Evolutionary conservation across 192 early-diverging fungal species (phyloP), one percentile per base, ranked within the genome.

Genomic region (Coemansia sp.): DNA sequence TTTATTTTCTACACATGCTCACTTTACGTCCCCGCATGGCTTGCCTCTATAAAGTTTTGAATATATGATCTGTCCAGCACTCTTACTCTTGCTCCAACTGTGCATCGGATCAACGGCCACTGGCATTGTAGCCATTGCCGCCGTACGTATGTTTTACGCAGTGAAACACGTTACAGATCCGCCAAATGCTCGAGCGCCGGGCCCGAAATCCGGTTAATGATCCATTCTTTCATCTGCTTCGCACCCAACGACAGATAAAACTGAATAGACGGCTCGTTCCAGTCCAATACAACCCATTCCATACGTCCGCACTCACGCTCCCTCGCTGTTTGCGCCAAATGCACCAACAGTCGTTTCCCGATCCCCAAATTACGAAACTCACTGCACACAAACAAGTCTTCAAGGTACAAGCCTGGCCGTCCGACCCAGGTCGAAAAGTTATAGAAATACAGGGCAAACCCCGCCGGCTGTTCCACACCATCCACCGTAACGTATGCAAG

Each of bases 241-340:
- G 93, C 93, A 22, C 90, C 89, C 48, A 93, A 69, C 16, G 73
- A 72, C 57, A 85, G 69, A 69, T 94, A 94, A 57, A 94, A 94
- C 66, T 84, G 74, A 35, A 88, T 88, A 2, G 90, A 86, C 13
- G 90, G 89, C 64, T 86, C 86, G 69, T 94, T 94, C 89, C 89
- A 96, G 58, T 93, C 89, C 27, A 96, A 59, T 9, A 92, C 92
- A 3, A 84, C 74, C 94, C 94, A 96, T 68, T 93, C 92, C 64
- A 92, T 77, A 3, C 94, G 76, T 7, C 87, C 88, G 47, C 92
- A 93, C 23, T 87, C 81, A 51, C 85, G 78, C 29, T 86, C 74
- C 19, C 65, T 80, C 1, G 90, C 90, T 10, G 88, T 74, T 0
- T 64, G 57, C n/a, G 90, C 91, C 18, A 96, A 69, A 48, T 90